Conservation (phyloP, 2,329 filamentous ascomycete genomes). For the Scedosporium dehoogii region DNA sequence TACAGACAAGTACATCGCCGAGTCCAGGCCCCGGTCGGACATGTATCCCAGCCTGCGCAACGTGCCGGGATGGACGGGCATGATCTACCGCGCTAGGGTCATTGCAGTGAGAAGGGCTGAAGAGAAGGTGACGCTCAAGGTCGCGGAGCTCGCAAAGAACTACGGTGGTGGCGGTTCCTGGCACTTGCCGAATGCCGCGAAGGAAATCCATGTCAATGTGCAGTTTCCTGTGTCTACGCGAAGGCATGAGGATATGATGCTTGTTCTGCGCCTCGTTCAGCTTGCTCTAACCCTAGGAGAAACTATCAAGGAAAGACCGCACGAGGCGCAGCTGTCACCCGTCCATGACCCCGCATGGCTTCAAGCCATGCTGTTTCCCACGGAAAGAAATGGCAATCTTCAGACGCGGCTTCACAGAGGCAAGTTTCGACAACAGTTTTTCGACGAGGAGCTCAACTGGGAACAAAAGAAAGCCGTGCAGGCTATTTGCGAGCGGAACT, state of each 20-base stretch:
- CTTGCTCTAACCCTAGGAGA: neutral
- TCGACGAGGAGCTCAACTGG: constrained; percentile 4
- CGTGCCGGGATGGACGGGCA: constrained; percentile 3
- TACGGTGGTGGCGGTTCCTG: neutral
- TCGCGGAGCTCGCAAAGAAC: neutral
- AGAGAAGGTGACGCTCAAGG: neutral
- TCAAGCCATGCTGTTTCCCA: neutral
- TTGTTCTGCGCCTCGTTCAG: constrained; percentile 1
- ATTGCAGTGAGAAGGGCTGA: neutral
- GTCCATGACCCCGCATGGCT: neutral
- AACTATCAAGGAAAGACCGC: neutral
- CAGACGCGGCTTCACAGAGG: constrained; percentile 1
- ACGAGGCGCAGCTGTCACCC: neutral
- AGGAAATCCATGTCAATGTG: neutral
- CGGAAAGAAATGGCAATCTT: neutral
- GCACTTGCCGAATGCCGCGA: too few relatives aligned
- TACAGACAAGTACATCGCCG: neutral
- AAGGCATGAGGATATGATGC: neutral
- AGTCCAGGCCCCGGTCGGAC: neutral
- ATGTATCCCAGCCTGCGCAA: neutral
- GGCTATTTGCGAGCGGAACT: constrained; percentile 3
- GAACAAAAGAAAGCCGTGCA: constrained; percentile 4
- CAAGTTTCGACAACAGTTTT: neutral
- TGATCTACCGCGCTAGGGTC: constrained; percentile 1
- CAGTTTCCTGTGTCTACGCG: neutral